Conservation (phyloP, 495 filamentous ascomycete species). For the Aspergillus olivimuriae region DNA sequence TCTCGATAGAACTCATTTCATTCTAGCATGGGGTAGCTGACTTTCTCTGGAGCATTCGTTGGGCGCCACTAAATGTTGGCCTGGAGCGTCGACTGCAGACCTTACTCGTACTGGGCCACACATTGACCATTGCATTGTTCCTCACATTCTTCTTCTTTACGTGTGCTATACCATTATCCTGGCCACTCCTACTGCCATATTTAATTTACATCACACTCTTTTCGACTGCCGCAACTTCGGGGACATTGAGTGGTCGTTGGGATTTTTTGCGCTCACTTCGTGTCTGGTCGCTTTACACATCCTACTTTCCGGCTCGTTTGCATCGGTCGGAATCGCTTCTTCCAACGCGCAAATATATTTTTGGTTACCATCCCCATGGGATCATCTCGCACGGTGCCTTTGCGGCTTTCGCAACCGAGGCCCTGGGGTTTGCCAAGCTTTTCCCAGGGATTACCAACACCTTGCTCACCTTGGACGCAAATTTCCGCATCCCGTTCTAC, state of each 20-base stretch:
- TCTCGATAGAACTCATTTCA: no score
- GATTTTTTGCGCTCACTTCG: conserved; percentile 64
- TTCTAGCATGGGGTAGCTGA: conserved; percentile 2
- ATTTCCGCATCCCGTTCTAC: conserved; percentile 92
- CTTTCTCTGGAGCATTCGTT: conserved; percentile 53
- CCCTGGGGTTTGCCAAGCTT: conserved; percentile 76
- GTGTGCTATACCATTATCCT: conserved; percentile 81
- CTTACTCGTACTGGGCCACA: conserved; percentile 77
- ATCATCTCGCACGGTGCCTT: conserved; percentile 96
- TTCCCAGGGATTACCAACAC: conserved; percentile 96
- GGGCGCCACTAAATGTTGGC: conserved; percentile 84
- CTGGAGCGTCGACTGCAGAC: conserved; percentile 84
- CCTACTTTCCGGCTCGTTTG: conserved; percentile 83
- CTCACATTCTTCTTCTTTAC: conserved; percentile 85
- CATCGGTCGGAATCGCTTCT: conserved; percentile 74
- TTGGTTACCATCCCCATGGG: conserved; percentile 95
- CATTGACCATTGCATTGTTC: conserved; percentile 66
- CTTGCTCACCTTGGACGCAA: conserved; percentile 80
- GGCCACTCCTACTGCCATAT: conserved; percentile 90
- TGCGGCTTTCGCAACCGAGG: conserved; percentile 86
- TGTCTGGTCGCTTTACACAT: conserved; percentile 83
- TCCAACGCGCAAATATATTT: conserved; percentile 88
- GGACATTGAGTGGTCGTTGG: conserved; percentile 65
- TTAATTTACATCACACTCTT: conserved; percentile 73
- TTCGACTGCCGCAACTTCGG: conserved; percentile 68